phyloP scores from a whole-genome alignment of 2,329 filamentous ascomycete genomes.

The Colletotrichum paranaense region DNA sequence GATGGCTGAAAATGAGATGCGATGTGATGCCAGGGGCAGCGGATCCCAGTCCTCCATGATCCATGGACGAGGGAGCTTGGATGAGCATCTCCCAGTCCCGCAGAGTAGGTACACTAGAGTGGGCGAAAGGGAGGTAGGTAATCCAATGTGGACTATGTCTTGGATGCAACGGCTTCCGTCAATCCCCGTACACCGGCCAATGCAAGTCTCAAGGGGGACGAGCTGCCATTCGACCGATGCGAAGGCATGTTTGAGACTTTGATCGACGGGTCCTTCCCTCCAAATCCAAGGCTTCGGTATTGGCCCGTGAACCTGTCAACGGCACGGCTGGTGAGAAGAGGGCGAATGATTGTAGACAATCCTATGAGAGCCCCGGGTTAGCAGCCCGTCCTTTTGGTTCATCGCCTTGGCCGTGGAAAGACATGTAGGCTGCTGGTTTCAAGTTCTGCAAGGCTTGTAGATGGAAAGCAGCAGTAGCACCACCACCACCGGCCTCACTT shows the following conservation, averaged over 20 bases:
- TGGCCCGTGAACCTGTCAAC: background rate
- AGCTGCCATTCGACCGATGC: conserved; percentile 27
- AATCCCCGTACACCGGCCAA: conserved; percentile 29
- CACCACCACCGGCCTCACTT: background rate
- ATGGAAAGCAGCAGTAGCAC: background rate
- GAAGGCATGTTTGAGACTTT: conserved; percentile 33
- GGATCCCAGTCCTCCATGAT: background rate
- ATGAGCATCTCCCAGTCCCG: conserved; percentile 15
- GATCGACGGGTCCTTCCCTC: conserved; percentile 40
- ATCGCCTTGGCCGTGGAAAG: background rate
- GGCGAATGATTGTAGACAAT: background rate
- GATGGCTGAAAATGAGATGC: conserved; percentile 22
- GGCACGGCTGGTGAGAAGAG: conserved; percentile 6
- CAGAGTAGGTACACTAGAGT: background rate
- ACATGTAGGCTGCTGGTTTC: background rate
- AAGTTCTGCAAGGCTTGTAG: background rate
- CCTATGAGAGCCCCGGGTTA: background rate
- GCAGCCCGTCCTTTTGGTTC: background rate
- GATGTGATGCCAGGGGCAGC: conserved; percentile 22
- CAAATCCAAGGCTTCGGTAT: conserved; percentile 37
- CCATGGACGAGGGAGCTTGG: background rate
- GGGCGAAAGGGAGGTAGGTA: background rate
- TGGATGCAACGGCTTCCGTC: conserved; percentile 24
- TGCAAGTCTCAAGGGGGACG: conserved; percentile 30
- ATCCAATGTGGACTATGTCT: background rate